Evolutionary conservation across 768 basidiomycete species (phyloP), one percentile per base, ranked within the genome.

Genomic region (Kwoniella sp.): DNA sequence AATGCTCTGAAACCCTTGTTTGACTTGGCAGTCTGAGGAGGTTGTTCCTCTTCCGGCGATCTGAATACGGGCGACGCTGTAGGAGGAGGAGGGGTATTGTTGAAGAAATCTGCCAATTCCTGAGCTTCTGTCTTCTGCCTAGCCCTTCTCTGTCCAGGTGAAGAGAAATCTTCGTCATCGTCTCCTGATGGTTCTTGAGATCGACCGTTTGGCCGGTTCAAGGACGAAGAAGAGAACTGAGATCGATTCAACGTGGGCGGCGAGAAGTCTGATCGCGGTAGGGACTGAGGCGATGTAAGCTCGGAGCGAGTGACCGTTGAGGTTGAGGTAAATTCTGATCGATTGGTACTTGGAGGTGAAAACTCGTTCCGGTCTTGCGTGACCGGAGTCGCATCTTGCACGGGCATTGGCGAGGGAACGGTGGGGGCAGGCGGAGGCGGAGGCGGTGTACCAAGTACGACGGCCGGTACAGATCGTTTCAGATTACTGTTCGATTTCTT

Each of bases 1-100:
- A 93, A 91, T 68, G 87, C 86, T 79, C 89, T 88, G 65, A 93
- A 82, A 26, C 90, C 60, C 37, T 65, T 73, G 17, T 17, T 52
- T 4, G 57, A 57, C 38, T 71, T 70, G 4, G 66, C 41, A 3
- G 73, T 63, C 4, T 61, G 60, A 34, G 67, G 58, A 20, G 64
- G 59, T 55, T 65, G 51, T 29, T 63, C 56, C 12, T 38, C 11
- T 30, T 58, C 56, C 13, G 62, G 58, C 15, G 63, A n/a, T n/a
- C 20, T 23, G 12, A 61, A 56, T 9, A 66, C 28, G 20, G 70
- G 55, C 17, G 53, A 9, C 7, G 38, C 11, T 15, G 47, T 20
- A 9, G 63, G 62, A 25, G 76, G 72, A n/a, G 77, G 73, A 0
- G 71, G 58, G n/a, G 72, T 71, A 23, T 51, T 51, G 20, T 62